Conservation (phyloP, 495 filamentous ascomycete genomes). For the Rostrohypoxylon terebratum region DNA sequence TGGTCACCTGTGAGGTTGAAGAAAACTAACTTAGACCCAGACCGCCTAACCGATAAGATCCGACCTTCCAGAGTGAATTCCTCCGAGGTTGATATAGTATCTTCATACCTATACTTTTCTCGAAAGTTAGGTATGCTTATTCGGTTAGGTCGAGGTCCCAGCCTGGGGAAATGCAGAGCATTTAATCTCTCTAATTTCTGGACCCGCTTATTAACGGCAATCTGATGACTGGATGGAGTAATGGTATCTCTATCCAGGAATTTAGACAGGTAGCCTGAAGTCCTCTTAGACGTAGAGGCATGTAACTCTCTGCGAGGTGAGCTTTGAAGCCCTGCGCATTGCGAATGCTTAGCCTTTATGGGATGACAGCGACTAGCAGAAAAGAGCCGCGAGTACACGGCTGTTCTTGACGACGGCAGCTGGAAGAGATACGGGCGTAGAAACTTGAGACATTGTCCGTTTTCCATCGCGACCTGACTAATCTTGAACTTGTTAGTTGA, state of each 20-base stretch:
- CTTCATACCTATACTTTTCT: slow-evolving; percentile 47
- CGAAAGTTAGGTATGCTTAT: slow-evolving; percentile 56
- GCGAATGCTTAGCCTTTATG: neutral
- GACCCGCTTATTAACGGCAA: slow-evolving; percentile 30
- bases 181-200: slow-evolving; percentile 49
- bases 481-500: slow-evolving; percentile 28
- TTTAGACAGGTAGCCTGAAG: neutral
- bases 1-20: slow-evolving; percentile 80
- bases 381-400: slow-evolving; percentile 44
- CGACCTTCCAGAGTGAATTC: slow-evolving; percentile 62
- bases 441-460: slow-evolving; percentile 57
- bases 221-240: slow-evolving; percentile 14
- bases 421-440: slow-evolving; percentile 65
- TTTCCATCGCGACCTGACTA: slow-evolving; percentile 52
- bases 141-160: slow-evolving; percentile 45
- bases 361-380: slow-evolving; percentile 22
- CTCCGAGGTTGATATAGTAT: slow-evolving; percentile 49
- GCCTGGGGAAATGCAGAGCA: slow-evolving; percentile 57
- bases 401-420: slow-evolving; percentile 44
- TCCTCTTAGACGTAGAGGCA: neutral
- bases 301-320: slow-evolving; percentile 17
- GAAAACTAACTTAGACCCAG: slow-evolving; percentile 81
- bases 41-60: slow-evolving; percentile 56
- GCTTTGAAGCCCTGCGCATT: neutral
- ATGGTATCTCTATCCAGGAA: slow-evolving; percentile 6